These are phyloP conservation scores for Daldinia loculata DNA, from an alignment of 495 filamentous ascomycete genomes.

Conservation along the genomic window DNA sequence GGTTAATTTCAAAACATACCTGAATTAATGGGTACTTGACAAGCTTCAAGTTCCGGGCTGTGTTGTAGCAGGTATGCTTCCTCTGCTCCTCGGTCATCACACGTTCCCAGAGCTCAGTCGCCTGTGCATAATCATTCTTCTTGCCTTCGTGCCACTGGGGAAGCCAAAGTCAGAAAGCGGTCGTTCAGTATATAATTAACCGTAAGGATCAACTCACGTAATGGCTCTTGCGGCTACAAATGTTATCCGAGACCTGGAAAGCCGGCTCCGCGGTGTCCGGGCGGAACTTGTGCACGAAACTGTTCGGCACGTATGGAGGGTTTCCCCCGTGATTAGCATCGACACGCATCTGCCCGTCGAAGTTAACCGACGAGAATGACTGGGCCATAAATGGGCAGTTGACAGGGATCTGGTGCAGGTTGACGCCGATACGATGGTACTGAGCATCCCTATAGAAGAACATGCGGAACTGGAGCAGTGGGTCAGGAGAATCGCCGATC, in stretches of 20 bases:
- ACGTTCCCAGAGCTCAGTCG: slow-evolving; percentile 56
- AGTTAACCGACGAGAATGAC: slow-evolving; percentile 74
- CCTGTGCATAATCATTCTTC: slow-evolving; percentile 62
- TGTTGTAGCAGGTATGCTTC: slow-evolving; percentile 59
- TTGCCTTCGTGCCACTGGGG: slow-evolving; percentile 60
- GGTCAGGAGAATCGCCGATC: slow-evolving; percentile 74
- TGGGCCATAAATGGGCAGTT: slow-evolving; percentile 70
- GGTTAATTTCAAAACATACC: slow-evolving; percentile 10
- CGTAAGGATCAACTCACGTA: slow-evolving; percentile 36
- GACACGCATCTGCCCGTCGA: slow-evolving; percentile 75
- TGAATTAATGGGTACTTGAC: slow-evolving; percentile 47
- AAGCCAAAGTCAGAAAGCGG: neutral
- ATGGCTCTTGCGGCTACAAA: slow-evolving; percentile 62
- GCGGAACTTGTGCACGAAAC: slow-evolving; percentile 63
- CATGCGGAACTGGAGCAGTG: slow-evolving; percentile 78
- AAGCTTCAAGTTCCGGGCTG: slow-evolving; percentile 51
- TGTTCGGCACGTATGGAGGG: slow-evolving; percentile 64
- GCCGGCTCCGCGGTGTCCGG: slow-evolving; percentile 64
- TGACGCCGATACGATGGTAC: slow-evolving; percentile 78
- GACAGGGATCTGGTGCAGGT: slow-evolving; percentile 83
- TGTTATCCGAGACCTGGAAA: slow-evolving; percentile 58
- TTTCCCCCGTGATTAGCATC: slow-evolving; percentile 64
- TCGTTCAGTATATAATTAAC: neutral
- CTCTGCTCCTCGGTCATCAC: slow-evolving; percentile 57
- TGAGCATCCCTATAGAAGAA: slow-evolving; percentile 87